phyloP scores from a whole-genome alignment of 441 rosid genomes.

The Omphalea diandra region DNA sequence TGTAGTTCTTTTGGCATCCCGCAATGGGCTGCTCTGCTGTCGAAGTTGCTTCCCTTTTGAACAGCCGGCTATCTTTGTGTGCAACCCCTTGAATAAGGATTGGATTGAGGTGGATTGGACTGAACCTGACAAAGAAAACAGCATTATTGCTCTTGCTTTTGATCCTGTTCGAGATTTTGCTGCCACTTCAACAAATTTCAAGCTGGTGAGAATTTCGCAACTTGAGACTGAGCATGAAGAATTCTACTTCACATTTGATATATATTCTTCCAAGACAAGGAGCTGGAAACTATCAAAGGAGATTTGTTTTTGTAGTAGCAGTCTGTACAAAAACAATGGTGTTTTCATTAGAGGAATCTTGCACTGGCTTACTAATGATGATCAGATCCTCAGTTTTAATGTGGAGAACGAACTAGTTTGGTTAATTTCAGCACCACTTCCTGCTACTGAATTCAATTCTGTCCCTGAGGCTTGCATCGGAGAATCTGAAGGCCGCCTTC shows the following conservation, averaged over 20 bases:
- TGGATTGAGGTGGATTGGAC: slow-evolving; percentile 32
- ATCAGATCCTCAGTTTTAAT: slow-evolving; percentile 35
- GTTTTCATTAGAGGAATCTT: slow-evolving; percentile 31
- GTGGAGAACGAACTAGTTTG: slow-evolving; percentile 33
- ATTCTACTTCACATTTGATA: slow-evolving; percentile 27
- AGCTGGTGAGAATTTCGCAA: slow-evolving; percentile 29
- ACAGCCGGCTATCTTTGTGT: slow-evolving; percentile 36
- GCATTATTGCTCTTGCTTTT: slow-evolving; percentile 38
- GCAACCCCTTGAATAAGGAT: slow-evolving; percentile 41
- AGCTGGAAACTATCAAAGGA: slow-evolving; percentile 39
- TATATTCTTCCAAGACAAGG: slow-evolving; percentile 27
- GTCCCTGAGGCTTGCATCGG: slow-evolving; percentile 39
- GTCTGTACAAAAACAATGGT: slow-evolving; percentile 36
- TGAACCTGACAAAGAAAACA: slow-evolving; percentile 28
- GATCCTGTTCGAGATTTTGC: slow-evolving; percentile 29
- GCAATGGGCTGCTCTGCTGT: slow-evolving; percentile 42
- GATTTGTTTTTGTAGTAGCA: slow-evolving; percentile 28
- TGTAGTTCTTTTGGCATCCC: slow-evolving; percentile 35
- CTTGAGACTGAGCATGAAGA: slow-evolving; percentile 12
- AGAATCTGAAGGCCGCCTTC: slow-evolving; percentile 31
- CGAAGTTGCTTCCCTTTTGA: slow-evolving; percentile 33
- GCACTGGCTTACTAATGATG: slow-evolving; percentile 41
- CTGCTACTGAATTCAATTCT: slow-evolving; percentile 22
- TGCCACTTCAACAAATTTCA: slow-evolving; percentile 27
- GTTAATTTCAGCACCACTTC: slow-evolving; percentile 36